Percentiles rank a stretch among this genome's conserved stretches.
Conservation (phyloP, 768 basidiomycete species). For the Rhizopogon roseolus region DNA sequence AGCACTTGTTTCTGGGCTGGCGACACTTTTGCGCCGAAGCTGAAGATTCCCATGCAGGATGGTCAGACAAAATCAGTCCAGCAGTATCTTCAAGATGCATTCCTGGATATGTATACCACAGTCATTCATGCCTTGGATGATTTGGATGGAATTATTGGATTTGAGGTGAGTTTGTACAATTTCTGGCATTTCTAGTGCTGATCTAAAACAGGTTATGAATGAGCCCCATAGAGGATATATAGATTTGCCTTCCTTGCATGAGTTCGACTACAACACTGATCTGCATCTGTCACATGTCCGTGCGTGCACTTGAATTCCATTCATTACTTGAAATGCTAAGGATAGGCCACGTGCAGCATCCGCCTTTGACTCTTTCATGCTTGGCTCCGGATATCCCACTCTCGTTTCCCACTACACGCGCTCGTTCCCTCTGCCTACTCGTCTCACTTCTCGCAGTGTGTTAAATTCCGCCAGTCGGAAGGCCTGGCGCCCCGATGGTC, state of each 20-base stretch:
- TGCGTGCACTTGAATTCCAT: slow-evolving; percentile 32
- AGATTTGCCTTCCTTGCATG: slow-evolving; percentile 71
- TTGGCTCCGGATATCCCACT: slow-evolving; percentile 88
- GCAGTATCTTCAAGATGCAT: slow-evolving; percentile 76
- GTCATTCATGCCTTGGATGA: slow-evolving; percentile 67
- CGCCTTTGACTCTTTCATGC: slow-evolving; percentile 82
- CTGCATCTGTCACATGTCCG: slow-evolving; percentile 79
- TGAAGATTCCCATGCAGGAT: slow-evolving; percentile 44
- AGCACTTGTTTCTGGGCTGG: slow-evolving; percentile 96
- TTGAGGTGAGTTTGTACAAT: slow-evolving; percentile 57
- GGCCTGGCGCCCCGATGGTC: slow-evolving; percentile 73
- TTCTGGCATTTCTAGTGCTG: neutral
- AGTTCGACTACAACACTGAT: slow-evolving; percentile 93
- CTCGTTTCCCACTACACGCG: slow-evolving; percentile 74
- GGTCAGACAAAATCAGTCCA: slow-evolving; percentile 65
- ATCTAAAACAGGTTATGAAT: slow-evolving; percentile 70
- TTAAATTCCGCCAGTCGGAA: slow-evolving; percentile 57
- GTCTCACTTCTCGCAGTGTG: slow-evolving; percentile 47
- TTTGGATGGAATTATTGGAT: slow-evolving; percentile 79
- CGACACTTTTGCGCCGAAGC: slow-evolving; percentile 76
- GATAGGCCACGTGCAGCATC: slow-evolving; percentile 46
- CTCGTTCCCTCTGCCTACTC: slow-evolving; percentile 87
- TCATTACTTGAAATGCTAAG: neutral
- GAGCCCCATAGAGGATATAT: slow-evolving; percentile 95
- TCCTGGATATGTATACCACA: slow-evolving; percentile 69